phyloP scores from a whole-genome alignment of 805 yeast genomes.

The Suhomyces sp. region DNA sequence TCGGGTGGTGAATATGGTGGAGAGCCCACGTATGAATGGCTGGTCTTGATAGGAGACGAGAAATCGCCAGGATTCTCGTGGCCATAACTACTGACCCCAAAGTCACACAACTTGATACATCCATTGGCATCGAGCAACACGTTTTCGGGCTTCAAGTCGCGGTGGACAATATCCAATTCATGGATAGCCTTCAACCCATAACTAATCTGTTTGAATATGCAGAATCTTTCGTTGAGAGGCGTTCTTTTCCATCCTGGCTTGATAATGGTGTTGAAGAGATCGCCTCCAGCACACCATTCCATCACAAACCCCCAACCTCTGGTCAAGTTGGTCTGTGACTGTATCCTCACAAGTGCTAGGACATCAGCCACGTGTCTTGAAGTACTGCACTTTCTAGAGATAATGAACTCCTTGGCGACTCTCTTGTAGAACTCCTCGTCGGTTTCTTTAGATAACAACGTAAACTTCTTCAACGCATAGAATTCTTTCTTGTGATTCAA shows the following conservation, averaged over 20 bases:
- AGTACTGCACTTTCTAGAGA: conserved; percentile 52
- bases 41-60: conserved; percentile 34
- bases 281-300: conserved; percentile 62
- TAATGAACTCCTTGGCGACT: conserved; percentile 60
- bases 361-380: conserved; percentile 62
- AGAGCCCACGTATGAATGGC: conserved; percentile 63
- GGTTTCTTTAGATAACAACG: conserved; percentile 56
- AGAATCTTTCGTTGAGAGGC: conserved; percentile 51
- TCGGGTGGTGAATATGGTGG: conserved; percentile 84
- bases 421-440: conserved; percentile 64
- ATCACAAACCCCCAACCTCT: conserved; percentile 77
- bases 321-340: conserved; percentile 49
- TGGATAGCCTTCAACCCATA: conserved; percentile 63
- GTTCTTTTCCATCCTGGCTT: conserved; percentile 59
- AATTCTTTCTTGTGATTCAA: conserved; percentile 39
- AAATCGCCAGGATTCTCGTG: conserved; percentile 53
- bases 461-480: conserved; percentile 66
- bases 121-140: conserved; percentile 59
- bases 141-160: conserved; percentile 76
- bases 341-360: conserved; percentile 53
- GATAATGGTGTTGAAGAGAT: conserved; percentile 53
- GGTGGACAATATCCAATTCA: conserved; percentile 63
- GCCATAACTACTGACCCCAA: conserved; percentile 70
- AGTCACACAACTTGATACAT: conserved; percentile 66
- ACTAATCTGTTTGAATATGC: conserved; percentile 66